Percentiles rank a stretch among this genome's conserved stretches.
Evolutionary conservation across 2,329 filamentous ascomycete species (phyloP).

Genomic region (Colletotrichum euphorbiae): DNA sequence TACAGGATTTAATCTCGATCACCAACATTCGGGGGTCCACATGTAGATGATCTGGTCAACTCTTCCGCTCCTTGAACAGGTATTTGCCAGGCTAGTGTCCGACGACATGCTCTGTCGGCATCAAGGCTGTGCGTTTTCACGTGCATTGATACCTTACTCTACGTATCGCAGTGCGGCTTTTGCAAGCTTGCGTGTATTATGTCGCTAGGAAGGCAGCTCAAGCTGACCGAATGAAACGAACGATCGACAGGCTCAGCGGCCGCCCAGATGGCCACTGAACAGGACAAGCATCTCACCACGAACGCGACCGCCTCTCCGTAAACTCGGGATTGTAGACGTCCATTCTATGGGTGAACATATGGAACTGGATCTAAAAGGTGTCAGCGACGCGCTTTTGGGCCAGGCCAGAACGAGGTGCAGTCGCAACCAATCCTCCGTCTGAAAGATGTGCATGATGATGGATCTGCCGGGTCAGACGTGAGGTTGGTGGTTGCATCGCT

Average conservation of each 20-base stretch:
- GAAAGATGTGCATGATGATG: constrained; percentile 11
- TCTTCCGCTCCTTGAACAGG: not conserved
- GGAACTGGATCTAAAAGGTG: not conserved
- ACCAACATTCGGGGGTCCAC: constrained; percentile 17
- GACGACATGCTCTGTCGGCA: not conserved
- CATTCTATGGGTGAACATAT: not conserved
- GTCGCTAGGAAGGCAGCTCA: not conserved
- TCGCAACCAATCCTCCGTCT: not conserved
- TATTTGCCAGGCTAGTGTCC: not conserved
- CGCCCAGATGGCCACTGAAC: not conserved
- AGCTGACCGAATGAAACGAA: not conserved
- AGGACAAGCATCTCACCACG: not conserved
- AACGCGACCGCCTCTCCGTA: not conserved
- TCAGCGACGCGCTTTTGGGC: not conserved
- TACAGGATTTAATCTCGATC: constrained; percentile 35
- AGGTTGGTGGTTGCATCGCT: not conserved
- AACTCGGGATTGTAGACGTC: not conserved
- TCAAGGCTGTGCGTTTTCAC: constrained; percentile 2
- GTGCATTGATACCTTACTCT: not conserved
- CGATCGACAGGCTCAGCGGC: constrained; percentile 9
- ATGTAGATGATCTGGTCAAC: constrained; percentile 10
- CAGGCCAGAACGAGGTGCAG: not conserved
- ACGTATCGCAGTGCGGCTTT: not conserved
- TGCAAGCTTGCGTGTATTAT: constrained; percentile 1
- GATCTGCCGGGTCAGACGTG: not conserved